These are phyloP conservation scores for Acanthamoeba lenticulata DNA, from an alignment of 208 protist genomes.

Conservation along the genomic window DNA sequence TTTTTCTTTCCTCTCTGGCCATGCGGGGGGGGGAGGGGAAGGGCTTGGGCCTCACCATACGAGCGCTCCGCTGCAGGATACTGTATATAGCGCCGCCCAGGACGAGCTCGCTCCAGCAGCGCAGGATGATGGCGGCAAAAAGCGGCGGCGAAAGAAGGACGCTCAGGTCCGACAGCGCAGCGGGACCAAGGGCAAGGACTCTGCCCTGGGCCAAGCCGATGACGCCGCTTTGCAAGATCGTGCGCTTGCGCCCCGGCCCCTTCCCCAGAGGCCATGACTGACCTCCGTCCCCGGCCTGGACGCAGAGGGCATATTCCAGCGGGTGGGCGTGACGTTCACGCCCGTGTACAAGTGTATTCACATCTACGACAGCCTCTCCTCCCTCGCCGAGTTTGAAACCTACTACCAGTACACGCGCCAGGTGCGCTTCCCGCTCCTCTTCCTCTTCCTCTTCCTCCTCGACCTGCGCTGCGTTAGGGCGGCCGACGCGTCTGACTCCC, in stretches of 20 bases:
- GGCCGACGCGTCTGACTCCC: too few species aligned
- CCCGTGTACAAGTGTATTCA: constrained; percentile 18
- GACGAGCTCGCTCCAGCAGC: background rate
- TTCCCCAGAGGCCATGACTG: background rate
- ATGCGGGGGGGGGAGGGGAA: too few species aligned
- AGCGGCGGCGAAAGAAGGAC: background rate
- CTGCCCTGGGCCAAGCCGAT: background rate
- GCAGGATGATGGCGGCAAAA: background rate
- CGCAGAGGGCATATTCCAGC: background rate
- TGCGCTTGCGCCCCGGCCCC: background rate
- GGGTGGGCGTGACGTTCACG: background rate
- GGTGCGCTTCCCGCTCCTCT: background rate
- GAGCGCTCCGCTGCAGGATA: background rate
- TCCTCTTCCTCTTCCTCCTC: background rate
- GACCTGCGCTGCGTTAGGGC: too few species aligned
- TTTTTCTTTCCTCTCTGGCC: background rate
- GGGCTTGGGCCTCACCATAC: too few species aligned
- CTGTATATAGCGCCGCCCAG: background rate
- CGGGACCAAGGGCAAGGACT: background rate
- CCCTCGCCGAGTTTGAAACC: background rate
- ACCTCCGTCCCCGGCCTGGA: background rate
- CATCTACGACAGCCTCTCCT: background rate
- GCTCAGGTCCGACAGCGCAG: background rate
- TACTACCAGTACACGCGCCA: constrained; percentile 18
- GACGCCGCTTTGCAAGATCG: background rate